Evolutionary conservation across 768 basidiomycete species (phyloP).

Genomic region (Pholiota conissans): DNA sequence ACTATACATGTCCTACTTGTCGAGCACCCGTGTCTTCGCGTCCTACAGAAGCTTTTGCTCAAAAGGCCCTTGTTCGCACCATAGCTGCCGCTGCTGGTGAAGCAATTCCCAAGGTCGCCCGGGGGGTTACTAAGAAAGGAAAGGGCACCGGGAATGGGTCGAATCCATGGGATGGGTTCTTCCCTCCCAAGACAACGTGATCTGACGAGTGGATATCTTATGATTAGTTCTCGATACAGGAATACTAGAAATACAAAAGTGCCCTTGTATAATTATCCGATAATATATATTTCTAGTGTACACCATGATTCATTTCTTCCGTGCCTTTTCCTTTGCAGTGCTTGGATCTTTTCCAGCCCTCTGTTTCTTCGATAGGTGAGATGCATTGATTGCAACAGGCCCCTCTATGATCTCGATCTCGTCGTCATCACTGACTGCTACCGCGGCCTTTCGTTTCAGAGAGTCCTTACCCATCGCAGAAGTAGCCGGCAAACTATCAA

Average conservation of each 20-base stretch:
- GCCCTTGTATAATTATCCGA: not conserved
- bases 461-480: constrained; percentile 14
- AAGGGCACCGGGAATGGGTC: constrained; percentile 12
- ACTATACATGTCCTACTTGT: constrained; percentile 71
- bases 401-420: constrained; percentile 57
- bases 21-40: constrained; percentile 45
- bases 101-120: constrained; percentile 36
- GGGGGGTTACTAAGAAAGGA: constrained; percentile 21
- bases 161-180: constrained; percentile 50
- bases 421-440: constrained; percentile 49
- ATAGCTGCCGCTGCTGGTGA: constrained; percentile 53
- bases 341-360: constrained; percentile 30
- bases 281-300: not conserved
- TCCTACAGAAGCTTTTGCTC: constrained; percentile 60
- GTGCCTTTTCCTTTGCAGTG: constrained; percentile 38
- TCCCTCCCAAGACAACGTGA: constrained; percentile 27
- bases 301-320: constrained; percentile 33
- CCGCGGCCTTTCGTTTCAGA: constrained; percentile 42
- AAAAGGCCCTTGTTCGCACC: constrained; percentile 56
- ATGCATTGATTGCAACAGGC: constrained; percentile 26
- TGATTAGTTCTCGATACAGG: too few species aligned
- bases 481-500: constrained; percentile 31
- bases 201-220: not conserved
- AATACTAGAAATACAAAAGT: constrained; percentile 2
- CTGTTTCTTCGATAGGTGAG: constrained; percentile 29